Evolutionary conservation across 495 filamentous ascomycete genomes (phyloP), one percentile per base, ranked within the genome.

Genomic region (Cryomyces antarcticus): DNA sequence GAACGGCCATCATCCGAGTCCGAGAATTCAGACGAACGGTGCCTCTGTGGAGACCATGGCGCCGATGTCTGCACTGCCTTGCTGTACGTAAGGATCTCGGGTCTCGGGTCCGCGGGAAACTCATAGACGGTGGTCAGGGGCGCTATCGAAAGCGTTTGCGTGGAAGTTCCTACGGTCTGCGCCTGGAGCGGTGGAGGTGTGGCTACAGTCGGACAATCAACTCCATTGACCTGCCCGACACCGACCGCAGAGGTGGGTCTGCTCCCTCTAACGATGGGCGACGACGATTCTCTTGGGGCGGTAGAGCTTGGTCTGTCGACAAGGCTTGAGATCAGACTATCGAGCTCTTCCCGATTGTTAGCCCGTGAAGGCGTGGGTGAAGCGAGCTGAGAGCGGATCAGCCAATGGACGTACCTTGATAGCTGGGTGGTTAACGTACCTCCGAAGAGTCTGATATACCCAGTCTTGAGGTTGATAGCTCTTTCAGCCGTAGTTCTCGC

Each of bases 41-140:
- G 45, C 40, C 44, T 48, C 35, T 52, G 57, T 7, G 59, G 55
- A 28, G 52, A 45, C 61, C 60, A 66, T 49, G 49, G 58, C 6
- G 67, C 67, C 35, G 68, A 71, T 12, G 89, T 93, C 56, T 96
- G 92, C 28, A 96, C 85, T 10, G 72, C 84, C 64, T 93, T 99
- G 67, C 80, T 95, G 69, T 96, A 95, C 30, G 82, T 86, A 53
- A 87, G 77, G 17, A 86, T 63, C 59, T 95, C 86, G 34, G 75
- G 53, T 41, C 53, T 54, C 24, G 54, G 46, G 39, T 51, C 52
- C 6, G 54, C 76, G 46, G 74, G 71, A 56, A 72, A 75, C 58
- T 93, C 87, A 57, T 75, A 82, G 39, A 85, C 68, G 17, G 80
- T 76, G 29, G 73, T 68, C 38, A 79, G 71, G 5, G 80, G 65